Evolutionary conservation across 2,329 filamentous ascomycete species (phyloP).

Genomic region (Pseudogymnoascus destructans): DNA sequence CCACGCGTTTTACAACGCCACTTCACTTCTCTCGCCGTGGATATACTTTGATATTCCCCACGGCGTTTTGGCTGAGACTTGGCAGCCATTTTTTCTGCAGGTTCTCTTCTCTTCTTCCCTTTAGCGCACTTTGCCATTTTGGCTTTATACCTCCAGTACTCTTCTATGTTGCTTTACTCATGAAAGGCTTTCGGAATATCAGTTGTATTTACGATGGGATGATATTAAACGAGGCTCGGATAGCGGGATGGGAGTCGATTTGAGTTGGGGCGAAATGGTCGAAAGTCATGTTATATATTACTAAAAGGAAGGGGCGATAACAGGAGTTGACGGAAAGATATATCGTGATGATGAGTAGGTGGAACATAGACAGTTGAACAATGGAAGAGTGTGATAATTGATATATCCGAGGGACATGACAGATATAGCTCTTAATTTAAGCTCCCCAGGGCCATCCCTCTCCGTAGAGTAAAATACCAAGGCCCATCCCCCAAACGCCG

Average conservation of each 20-base stretch:
- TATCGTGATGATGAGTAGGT: neutral
- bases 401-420: neutral
- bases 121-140: neutral
- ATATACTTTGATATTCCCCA: neutral
- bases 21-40: neutral
- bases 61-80: neutral
- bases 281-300: neutral
- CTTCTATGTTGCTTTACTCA: constrained; percentile 8
- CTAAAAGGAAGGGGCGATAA: neutral
- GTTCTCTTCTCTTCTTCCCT: neutral
- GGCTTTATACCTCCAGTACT: constrained; percentile 5
- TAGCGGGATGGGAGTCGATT: constrained; percentile 5
- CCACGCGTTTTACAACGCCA: neutral
- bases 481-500: neutral
- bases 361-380: constrained; percentile 6
- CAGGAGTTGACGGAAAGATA: neutral
- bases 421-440: neutral
- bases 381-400: neutral
- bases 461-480: constrained; percentile 3
- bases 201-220: constrained; percentile 7
- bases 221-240: constrained; percentile 3
- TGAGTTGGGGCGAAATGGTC: constrained; percentile 1
- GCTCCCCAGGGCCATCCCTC: neutral
- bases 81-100: neutral
- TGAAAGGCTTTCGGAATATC: neutral